These are phyloP conservation scores for Entomophthora muscae DNA, from an alignment of 371 early-diverging fungal species.

Conservation along the genomic window DNA sequence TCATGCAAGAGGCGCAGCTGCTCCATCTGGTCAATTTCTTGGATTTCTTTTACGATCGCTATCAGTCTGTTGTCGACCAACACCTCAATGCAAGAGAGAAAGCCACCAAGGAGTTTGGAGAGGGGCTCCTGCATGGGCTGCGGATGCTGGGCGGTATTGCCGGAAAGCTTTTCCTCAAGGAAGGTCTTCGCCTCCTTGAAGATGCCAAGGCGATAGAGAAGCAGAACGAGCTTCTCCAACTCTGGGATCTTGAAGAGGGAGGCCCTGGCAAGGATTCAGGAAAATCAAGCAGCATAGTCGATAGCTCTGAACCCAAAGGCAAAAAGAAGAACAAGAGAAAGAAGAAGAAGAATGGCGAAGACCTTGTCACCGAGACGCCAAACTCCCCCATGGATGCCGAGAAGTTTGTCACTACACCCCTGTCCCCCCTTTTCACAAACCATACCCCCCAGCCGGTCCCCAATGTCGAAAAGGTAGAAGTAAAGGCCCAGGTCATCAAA, in stretches of 20 bases:
- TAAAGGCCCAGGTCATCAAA: neutral
- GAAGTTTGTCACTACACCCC: neutral
- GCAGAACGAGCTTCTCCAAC: conserved; percentile 38
- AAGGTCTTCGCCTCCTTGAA: conserved; percentile 48
- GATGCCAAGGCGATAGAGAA: conserved; percentile 45
- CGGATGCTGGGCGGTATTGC: conserved; percentile 44
- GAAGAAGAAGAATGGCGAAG: conserved; percentile 16
- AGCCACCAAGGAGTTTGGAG: conserved; percentile 35
- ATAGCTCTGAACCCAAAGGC: conserved; percentile 15
- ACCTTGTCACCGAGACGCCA: conserved; percentile 1
- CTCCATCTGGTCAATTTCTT: neutral
- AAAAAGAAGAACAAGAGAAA: conserved; percentile 20
- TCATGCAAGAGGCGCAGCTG: conserved; percentile 49
- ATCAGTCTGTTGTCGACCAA: conserved; percentile 26
- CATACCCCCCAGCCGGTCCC: neutral
- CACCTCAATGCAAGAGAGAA: conserved; percentile 29
- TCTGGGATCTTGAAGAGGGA: conserved; percentile 21
- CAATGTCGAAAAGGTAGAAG: no score
- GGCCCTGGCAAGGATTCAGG: neutral
- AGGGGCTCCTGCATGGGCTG: conserved; percentile 46
- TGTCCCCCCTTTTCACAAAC: neutral
- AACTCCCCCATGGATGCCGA: neutral
- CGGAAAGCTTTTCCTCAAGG: conserved; percentile 47
- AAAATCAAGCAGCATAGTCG: conserved; percentile 10
- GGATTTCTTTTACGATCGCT: conserved; percentile 13